Percentiles rank a stretch among this genome's conserved stretches.
phyloP scores from a whole-genome alignment of 2,329 filamentous ascomycete genomes.

The Bipolaris victoriae region DNA sequence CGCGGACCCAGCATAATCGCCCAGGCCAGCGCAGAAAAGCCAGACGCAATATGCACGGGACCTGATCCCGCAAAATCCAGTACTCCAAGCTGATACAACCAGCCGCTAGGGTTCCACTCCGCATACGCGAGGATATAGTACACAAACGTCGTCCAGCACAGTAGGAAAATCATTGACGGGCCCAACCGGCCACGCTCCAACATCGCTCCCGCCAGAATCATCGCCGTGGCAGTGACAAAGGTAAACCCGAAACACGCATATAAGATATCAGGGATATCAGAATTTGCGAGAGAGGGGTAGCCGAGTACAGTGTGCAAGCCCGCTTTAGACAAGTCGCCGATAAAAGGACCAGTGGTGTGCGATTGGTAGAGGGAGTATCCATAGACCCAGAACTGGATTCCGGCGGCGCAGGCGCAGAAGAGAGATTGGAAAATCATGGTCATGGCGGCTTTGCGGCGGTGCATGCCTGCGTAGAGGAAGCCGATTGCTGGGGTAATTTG shows the following conservation, averaged over 20 bases:
- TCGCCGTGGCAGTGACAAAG: slow-evolving; percentile 42
- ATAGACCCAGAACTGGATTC: slow-evolving; percentile 58
- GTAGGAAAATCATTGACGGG: slow-evolving; percentile 42
- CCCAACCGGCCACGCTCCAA: slow-evolving; percentile 40
- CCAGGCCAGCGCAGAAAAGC: slow-evolving; percentile 74
- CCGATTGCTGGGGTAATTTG: slow-evolving; percentile 45
- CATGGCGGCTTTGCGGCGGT: slow-evolving; percentile 42
- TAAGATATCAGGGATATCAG: slow-evolving; percentile 43
- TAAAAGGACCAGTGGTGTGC: slow-evolving; percentile 36
- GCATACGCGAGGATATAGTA: slow-evolving; percentile 69
- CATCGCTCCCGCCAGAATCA: slow-evolving; percentile 46
- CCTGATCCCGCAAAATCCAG: slow-evolving; percentile 78
- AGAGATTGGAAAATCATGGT: slow-evolving; percentile 58
- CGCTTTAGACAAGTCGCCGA: slow-evolving; percentile 41
- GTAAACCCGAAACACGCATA: slow-evolving; percentile 46
- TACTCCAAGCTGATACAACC: slow-evolving; percentile 71
- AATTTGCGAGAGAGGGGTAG: slow-evolving; percentile 40
- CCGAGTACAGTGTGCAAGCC: slow-evolving; percentile 40
- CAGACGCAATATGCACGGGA: slow-evolving; percentile 76
- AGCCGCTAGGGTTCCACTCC: slow-evolving; percentile 78
- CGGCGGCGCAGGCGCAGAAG: slow-evolving; percentile 55
- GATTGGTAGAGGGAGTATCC: slow-evolving; percentile 54
- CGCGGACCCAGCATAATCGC: slow-evolving; percentile 75
- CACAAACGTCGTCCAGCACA: slow-evolving; percentile 47
- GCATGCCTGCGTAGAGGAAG: slow-evolving; percentile 46